Evolutionary conservation across 2,329 filamentous ascomycete species (phyloP), one percentile per base, ranked within the genome.

Genomic region (Karstenula rhodostoma): DNA sequence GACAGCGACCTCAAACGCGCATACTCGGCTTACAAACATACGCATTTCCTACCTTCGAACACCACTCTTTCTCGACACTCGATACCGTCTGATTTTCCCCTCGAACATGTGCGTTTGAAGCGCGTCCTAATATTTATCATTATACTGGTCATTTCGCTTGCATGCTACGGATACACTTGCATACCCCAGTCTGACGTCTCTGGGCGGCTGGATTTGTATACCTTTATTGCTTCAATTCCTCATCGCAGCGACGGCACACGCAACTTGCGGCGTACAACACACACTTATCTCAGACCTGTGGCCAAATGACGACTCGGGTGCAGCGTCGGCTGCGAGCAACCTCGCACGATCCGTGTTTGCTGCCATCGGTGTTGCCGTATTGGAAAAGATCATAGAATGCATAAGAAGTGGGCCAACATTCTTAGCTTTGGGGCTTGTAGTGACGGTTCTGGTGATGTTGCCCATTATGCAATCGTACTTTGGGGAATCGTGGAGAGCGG

Each of bases 201-300:
- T 60, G 32, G 55, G 56, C 1, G 58, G 60, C 37, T 66, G 60
- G 59, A 64, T 66, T 27, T 42, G 53, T 23, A 32, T 62, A 1
- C 63, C 62, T 4, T 56, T 65, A 6, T 33, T 67, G 13, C 53
- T 69, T 1, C 67, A 69, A 47, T 67, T 79, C 53, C 27, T 77
- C 4, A 71, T 79, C 22, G 73, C 76, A 0, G 73, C 70, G 37
- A 68, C 69, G 4, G 72, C 75, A 1, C 78, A 70, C 42, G 75
- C 74, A 2, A 68, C 78, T 10, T 76, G 78, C 56, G 85, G 84
- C 59, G 83, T 89, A 49, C 80, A 90, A 22, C 86, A 84, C 66
- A 87, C 86, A 0, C 77, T 91, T 5, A 81, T 90, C 15, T 84
- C 90, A 1, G 89, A 91, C 61, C 74, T 90, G 1, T 86, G 88